Percentiles rank a stretch among this genome's conserved stretches.
Evolutionary conservation across 495 filamentous ascomycete genomes (phyloP).

Genomic region (Talaromyces nanjingensis): DNA sequence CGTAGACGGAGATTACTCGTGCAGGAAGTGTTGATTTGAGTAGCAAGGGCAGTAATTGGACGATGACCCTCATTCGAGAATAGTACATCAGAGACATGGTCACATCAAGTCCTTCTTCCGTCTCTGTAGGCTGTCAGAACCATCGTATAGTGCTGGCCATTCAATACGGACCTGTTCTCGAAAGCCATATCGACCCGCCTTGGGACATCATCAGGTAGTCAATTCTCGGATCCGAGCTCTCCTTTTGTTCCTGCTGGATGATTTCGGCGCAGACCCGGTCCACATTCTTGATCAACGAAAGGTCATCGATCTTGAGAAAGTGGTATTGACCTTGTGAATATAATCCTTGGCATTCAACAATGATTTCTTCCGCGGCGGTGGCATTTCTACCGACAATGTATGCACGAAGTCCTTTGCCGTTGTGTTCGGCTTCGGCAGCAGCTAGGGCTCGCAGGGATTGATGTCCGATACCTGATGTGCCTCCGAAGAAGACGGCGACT

Average conservation of each 20-base stretch:
- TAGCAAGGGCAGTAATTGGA: slow-evolving; percentile 20
- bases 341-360: slow-evolving; percentile 11
- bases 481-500: slow-evolving; percentile 19
- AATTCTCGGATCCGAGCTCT: slow-evolving; percentile 9
- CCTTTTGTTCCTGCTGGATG: slow-evolving; percentile 12
- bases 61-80: slow-evolving; percentile 22
- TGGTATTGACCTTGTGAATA: slow-evolving; percentile 17
- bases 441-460: slow-evolving; percentile 16
- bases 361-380: slow-evolving; percentile 13
- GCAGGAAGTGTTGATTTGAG: slow-evolving; percentile 9
- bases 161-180: slow-evolving; percentile 1
- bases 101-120: slow-evolving; percentile 18
- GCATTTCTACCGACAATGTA: slow-evolving; percentile 20
- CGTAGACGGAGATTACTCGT: slow-evolving; percentile 17
- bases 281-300: slow-evolving; percentile 20
- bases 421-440: slow-evolving; percentile 8
- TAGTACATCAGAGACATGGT: slow-evolving; percentile 23
- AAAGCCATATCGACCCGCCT: slow-evolving; percentile 13
- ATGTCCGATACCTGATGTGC: slow-evolving; percentile 18
- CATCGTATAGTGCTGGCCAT: background rate
- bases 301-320: slow-evolving; percentile 19
- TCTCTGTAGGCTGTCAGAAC: slow-evolving; percentile 11
- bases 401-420: slow-evolving; percentile 10
- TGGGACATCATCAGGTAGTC: slow-evolving; percentile 24
- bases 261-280: slow-evolving; percentile 23